phyloP scores from a whole-genome alignment of 345 rosid species.

The Eucalyptus cloeziana region DNA sequence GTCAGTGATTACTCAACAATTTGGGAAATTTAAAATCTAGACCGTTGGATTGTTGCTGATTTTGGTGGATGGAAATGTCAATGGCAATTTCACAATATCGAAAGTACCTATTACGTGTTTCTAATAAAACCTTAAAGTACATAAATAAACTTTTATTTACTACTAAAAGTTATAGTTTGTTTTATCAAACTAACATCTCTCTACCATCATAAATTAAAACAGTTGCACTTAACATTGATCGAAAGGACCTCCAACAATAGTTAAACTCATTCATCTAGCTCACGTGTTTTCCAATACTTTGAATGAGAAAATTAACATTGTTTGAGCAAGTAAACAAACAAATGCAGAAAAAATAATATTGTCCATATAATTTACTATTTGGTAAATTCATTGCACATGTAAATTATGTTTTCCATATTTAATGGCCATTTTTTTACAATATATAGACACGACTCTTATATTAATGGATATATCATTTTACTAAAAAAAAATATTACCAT shows the following conservation, averaged over 20 bases:
- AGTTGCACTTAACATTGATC: background rate
- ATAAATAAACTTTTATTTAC: background rate
- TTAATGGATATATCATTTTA: too few species aligned
- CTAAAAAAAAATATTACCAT: too few species aligned
- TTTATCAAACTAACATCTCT: background rate
- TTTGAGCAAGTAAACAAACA: too few species aligned
- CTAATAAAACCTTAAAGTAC: background rate
- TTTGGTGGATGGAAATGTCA: background rate
- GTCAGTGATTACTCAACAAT: background rate
- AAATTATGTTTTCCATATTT: too few species aligned
- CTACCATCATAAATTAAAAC: fast-evolving
- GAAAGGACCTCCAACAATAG: background rate
- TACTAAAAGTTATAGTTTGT: background rate
- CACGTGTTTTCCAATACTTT: fast-evolving
- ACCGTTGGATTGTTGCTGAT: too few species aligned
- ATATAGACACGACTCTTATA: too few species aligned
- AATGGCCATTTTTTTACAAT: too few species aligned
- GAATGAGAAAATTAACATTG: background rate
- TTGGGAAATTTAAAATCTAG: background rate
- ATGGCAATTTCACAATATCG: background rate
- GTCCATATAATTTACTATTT: too few species aligned
- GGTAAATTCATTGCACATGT: too few species aligned
- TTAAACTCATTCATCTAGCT: background rate
- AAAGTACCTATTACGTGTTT: background rate
- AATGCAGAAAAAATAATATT: too few species aligned